A percentile compares a stretch with the other conserved stretches of the same genome.
phyloP scores from a whole-genome alignment of 1,284 basidiomycete genomes.

The Melanopsichium pennsylvanicum region DNA sequence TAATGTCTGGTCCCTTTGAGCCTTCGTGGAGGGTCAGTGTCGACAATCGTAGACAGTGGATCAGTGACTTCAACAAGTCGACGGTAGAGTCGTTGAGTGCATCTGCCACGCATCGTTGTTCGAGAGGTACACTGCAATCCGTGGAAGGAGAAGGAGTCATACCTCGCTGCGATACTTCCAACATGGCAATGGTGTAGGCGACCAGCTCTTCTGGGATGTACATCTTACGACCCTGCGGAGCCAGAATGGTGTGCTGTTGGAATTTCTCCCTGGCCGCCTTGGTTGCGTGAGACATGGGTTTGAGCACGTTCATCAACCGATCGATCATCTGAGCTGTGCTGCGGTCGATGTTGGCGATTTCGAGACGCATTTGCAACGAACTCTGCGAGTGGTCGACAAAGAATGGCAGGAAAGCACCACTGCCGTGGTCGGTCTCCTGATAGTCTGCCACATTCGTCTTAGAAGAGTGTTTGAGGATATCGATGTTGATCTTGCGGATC shows the following conservation, averaged over 20 bases:
- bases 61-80: conserved; percentile 51
- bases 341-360: conserved; percentile 40
- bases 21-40: conserved; percentile 42
- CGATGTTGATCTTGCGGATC: conserved; percentile 65
- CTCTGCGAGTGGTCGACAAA: conserved; percentile 44
- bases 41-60: conserved; percentile 49
- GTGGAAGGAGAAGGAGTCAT: conserved; percentile 44
- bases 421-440: conserved; percentile 57
- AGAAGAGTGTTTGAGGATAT: conserved; percentile 61
- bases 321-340: conserved; percentile 60
- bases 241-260: conserved; percentile 56
- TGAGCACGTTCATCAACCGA: conserved; percentile 56
- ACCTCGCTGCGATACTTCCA: conserved; percentile 61
- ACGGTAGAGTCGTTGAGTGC: conserved; percentile 49
- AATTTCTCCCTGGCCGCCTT: conserved; percentile 39
- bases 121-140: conserved; percentile 24
- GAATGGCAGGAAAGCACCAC: conserved; percentile 61
- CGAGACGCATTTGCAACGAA: conserved; percentile 39
- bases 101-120: conserved; percentile 41
- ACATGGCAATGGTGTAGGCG: conserved; percentile 62
- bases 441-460: conserved; percentile 47
- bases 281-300: conserved; percentile 54
- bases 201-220: conserved; percentile 63
- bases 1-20: conserved; percentile 35
- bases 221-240: conserved; percentile 53